phyloP scores from a whole-genome alignment of 2,329 filamentous ascomycete species.

The Chaetothyriales sp. region DNA sequence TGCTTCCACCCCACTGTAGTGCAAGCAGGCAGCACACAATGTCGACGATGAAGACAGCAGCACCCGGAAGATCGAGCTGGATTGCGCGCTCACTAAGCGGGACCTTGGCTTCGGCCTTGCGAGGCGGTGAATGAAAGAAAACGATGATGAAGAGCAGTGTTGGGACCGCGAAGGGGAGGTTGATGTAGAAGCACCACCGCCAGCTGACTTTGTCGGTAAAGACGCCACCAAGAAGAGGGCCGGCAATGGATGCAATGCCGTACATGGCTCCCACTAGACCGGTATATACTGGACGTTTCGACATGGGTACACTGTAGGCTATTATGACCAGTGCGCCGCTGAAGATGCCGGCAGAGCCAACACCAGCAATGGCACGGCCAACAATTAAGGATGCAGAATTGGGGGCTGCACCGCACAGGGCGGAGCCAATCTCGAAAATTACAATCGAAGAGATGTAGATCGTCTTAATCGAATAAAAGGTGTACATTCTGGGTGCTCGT shows the following conservation, averaged over 20 bases:
- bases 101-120: constrained; percentile 20
- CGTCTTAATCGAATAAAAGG: constrained; percentile 33
- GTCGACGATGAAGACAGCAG: constrained; percentile 31
- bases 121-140: constrained; percentile 29
- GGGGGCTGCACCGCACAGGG: constrained; percentile 28
- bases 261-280: constrained; percentile 35
- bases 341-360: constrained; percentile 21
- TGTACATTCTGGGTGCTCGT: constrained; percentile 33
- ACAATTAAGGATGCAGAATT: constrained; percentile 22
- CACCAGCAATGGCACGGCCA: constrained; percentile 23
- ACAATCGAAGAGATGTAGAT: constrained; percentile 27
- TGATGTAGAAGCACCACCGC: constrained; percentile 34
- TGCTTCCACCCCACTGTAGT: constrained; percentile 34
- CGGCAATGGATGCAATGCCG: constrained; percentile 30
- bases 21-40: constrained; percentile 37
- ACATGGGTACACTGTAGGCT: constrained; percentile 34
- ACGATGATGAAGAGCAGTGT: constrained; percentile 35
- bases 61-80: constrained; percentile 31
- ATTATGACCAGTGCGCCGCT: constrained; percentile 22
- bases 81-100: constrained; percentile 27
- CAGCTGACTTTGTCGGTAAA: constrained; percentile 28
- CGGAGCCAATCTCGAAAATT: constrained; percentile 34
- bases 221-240: constrained; percentile 26
- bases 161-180: constrained; percentile 29
- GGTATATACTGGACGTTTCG: constrained; percentile 41